phyloP scores from a whole-genome alignment of 306 rosid species.

The Mimosa bimucronata region DNA sequence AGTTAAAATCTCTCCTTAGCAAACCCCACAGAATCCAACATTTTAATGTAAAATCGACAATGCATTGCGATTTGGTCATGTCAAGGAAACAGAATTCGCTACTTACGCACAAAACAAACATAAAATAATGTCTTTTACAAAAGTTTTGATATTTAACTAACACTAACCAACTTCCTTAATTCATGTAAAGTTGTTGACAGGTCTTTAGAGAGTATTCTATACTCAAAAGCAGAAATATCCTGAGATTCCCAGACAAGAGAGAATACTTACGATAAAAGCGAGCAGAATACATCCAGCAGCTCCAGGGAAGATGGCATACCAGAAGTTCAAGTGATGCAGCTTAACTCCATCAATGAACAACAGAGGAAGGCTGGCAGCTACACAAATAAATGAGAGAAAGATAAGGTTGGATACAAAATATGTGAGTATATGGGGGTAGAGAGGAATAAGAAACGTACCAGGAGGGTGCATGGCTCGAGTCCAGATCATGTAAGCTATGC shows the following conservation, averaged over 20 bases:
- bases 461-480: conserved; percentile 83
- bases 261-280: conserved; percentile 69
- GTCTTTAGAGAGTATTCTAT: background rate
- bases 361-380: conserved; percentile 90
- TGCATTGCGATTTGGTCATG: background rate
- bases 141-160: background rate
- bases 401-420: background rate
- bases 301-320: conserved; percentile 84
- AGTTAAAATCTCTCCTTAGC: conserved; percentile 4
- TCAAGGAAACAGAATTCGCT: background rate
- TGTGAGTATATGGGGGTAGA: background rate
- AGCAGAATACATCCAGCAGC: conserved; percentile 81
- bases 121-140: background rate
- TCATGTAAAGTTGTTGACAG: too few species aligned
- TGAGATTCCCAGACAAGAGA: background rate
- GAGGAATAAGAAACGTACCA: conserved; percentile 44
- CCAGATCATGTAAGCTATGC: conserved; percentile 83
- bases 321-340: conserved; percentile 69
- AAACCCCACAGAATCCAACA: background rate
- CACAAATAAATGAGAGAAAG: background rate
- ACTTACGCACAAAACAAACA: background rate
- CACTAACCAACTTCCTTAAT: background rate
- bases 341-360: conserved; percentile 90
- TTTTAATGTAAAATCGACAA: background rate
- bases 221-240: background rate